Evolutionary conservation across 345 rosid species (phyloP).

Genomic region (Noccaea bulbosa): DNA sequence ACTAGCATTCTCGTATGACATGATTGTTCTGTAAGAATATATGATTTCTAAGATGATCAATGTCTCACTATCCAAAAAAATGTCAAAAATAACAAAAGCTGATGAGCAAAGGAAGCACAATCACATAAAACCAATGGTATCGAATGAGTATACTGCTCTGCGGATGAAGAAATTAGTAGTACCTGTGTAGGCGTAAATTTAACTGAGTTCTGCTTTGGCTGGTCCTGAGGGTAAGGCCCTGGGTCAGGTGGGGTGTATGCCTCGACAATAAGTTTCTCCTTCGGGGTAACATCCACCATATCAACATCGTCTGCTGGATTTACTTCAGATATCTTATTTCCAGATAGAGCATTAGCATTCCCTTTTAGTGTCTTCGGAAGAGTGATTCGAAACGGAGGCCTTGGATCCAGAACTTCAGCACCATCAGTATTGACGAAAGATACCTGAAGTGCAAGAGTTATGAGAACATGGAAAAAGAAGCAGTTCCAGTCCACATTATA

Average conservation of each 20-base stretch:
- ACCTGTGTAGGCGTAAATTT: conserved; percentile 98
- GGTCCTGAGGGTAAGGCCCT: conserved; percentile 99
- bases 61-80: conserved; percentile 9
- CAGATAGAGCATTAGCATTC: conserved; percentile 71
- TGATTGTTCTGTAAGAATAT: background rate
- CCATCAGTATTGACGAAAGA: conserved; percentile 72
- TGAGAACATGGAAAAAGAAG: conserved; percentile 26
- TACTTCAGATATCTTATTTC: conserved; percentile 60
- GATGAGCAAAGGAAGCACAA: conserved; percentile 18
- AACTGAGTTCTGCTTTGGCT: conserved; percentile 93
- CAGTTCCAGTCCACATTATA: conserved; percentile 29
- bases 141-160: conserved; percentile 11
- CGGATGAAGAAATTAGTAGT: conserved; percentile 18
- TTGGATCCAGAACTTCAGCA: conserved; percentile 62
- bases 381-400: conserved; percentile 80
- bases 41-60: conserved; percentile 21
- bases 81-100: background rate
- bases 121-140: conserved; percentile 16
- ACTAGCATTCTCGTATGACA: conserved; percentile 24
- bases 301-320: conserved; percentile 53
- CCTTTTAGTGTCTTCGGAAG: conserved; percentile 79
- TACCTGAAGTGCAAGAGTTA: conserved; percentile 54
- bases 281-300: conserved; percentile 54
- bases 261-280: conserved; percentile 84
- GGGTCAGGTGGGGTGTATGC: conserved; percentile 93